Conservation (phyloP, 1,284 basidiomycete genomes). For the Papiliotrema terrestris region DNA sequence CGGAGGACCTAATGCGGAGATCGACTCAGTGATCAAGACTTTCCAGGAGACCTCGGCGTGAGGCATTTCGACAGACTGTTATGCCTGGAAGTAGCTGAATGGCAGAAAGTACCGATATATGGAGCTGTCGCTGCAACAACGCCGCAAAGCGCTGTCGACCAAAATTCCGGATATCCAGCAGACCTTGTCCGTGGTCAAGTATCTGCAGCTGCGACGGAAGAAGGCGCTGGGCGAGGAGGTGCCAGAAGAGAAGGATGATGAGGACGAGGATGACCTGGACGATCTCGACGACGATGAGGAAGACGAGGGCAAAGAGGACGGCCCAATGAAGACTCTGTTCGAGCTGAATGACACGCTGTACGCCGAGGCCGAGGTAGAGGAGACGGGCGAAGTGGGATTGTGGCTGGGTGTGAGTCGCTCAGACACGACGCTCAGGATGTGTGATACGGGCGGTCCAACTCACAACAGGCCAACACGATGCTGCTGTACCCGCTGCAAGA, state of each 20-base stretch:
- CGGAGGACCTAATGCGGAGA: slow-evolving; percentile 71
- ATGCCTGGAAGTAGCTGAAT: neutral
- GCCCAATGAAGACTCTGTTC: slow-evolving; percentile 78
- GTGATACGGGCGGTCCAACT: neutral
- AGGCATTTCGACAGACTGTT: slow-evolving; percentile 27
- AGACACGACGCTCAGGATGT: neutral
- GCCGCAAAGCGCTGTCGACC: slow-evolving; percentile 74
- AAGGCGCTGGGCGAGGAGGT: slow-evolving; percentile 38
- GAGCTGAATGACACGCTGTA: slow-evolving; percentile 95
- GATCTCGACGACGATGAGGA: slow-evolving; percentile 53
- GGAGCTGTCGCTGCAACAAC: slow-evolving; percentile 81
- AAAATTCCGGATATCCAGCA: slow-evolving; percentile 97
- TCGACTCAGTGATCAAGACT: slow-evolving; percentile 72
- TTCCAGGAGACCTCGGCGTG: slow-evolving; percentile 93
- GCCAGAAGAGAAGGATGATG: slow-evolving; percentile 49
- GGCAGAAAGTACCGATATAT: slow-evolving; percentile 96
- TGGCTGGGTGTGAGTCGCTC: slow-evolving; percentile 83
- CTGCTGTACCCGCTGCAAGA: slow-evolving; percentile 84
- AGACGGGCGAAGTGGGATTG: slow-evolving; percentile 83
- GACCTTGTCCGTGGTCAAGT: slow-evolving; percentile 85
- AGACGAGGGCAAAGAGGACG: slow-evolving; percentile 43
- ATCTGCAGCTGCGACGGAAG: slow-evolving; percentile 67
- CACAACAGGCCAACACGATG: slow-evolving; percentile 88
- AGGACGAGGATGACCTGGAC: slow-evolving; percentile 46
- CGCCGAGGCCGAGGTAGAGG: slow-evolving; percentile 82